Percentiles rank a stretch among this genome's conserved stretches.
Conservation (phyloP, 768 basidiomycete genomes). For the Brasilioporus rufonigricans region DNA sequence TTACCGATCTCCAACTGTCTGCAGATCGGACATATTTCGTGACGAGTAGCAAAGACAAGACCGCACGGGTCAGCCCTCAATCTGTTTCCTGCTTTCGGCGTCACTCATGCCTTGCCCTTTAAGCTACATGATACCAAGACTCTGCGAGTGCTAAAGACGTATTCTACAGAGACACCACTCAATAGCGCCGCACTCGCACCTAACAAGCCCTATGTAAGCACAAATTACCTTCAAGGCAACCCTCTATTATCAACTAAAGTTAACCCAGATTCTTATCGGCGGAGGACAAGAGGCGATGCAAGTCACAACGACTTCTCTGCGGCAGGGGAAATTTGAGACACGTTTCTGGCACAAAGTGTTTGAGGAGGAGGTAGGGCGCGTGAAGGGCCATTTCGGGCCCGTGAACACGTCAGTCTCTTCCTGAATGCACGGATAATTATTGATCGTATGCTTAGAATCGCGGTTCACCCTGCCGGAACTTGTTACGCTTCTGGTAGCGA, state of each 20-base stretch:
- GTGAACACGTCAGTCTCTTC: constrained; percentile 80
- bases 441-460: constrained; percentile 58
- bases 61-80: constrained; percentile 65
- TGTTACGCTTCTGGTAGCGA: constrained; percentile 94
- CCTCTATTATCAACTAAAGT: background rate
- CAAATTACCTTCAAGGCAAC: background rate
- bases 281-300: constrained; percentile 98
- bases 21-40: constrained; percentile 92
- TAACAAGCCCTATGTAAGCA: constrained; percentile 73
- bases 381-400: constrained; percentile 96
- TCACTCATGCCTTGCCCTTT: constrained; percentile 31
- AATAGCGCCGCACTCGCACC: constrained; percentile 92
- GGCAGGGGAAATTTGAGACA: constrained; percentile 97
- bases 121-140: constrained; percentile 84
- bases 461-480: constrained; percentile 85
- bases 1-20: constrained; percentile 92
- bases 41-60: constrained; percentile 96
- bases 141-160: constrained; percentile 90
- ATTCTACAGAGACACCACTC: constrained; percentile 87
- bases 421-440: background rate
- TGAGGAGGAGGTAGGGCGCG: constrained; percentile 95
- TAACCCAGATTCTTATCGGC: constrained; percentile 74
- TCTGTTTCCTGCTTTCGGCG: background rate
- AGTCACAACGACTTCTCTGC: constrained; percentile 90
- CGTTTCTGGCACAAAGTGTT: constrained; percentile 97